phyloP scores from a whole-genome alignment of 345 rosid species.

The Theobroma cacao region DNA sequence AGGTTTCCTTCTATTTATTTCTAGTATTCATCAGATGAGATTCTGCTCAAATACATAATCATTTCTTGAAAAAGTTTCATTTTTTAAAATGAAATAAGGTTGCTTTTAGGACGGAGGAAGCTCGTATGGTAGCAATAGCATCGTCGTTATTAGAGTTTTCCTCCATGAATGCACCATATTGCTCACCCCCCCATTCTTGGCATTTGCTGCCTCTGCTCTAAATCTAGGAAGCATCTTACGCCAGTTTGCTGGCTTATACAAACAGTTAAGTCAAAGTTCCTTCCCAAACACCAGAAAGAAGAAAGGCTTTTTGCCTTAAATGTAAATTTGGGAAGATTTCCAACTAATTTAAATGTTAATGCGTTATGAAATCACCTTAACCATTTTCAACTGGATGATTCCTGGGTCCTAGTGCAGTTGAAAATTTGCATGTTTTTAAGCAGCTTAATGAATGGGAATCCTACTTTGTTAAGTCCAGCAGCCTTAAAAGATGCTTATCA shows the following conservation, averaged over 20 bases:
- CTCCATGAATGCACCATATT: neutral
- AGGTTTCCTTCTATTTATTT: constrained; percentile 32
- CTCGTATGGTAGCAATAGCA: neutral
- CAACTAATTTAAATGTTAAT: neutral
- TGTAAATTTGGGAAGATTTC: neutral
- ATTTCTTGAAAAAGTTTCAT: neutral
- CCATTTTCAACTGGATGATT: neutral
- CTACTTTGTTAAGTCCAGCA: neutral
- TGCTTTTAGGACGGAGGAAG: neutral
- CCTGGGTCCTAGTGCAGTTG: neutral
- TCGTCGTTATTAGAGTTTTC: neutral
- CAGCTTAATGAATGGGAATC: neutral
- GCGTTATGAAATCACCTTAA: neutral
- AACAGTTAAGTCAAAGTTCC: neutral
- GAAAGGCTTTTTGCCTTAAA: neutral
- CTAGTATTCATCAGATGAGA: neutral
- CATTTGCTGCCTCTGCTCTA: neutral
- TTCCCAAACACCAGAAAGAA: neutral
- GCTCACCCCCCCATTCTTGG: neutral
- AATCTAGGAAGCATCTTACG: neutral
- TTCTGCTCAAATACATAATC: neutral
- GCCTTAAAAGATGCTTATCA: neutral
- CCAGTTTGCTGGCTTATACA: neutral
- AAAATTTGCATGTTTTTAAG: neutral
- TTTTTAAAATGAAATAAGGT: neutral